Evolutionary conservation across 441 rosid species (phyloP).

Genomic region (Euphorbia celastroides): DNA sequence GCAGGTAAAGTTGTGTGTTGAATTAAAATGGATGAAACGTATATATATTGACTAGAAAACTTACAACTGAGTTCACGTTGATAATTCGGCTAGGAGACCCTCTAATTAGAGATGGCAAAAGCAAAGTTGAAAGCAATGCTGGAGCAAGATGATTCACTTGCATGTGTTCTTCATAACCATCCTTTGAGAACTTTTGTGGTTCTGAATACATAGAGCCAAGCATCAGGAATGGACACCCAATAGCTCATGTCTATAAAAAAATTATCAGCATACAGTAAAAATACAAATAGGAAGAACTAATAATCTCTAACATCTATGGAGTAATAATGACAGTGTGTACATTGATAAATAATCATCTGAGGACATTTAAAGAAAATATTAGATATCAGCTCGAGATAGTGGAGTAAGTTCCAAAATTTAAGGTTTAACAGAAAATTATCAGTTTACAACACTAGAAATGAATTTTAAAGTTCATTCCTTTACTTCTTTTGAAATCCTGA

Average conservation of each 20-base stretch:
- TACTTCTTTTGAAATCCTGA: not conserved
- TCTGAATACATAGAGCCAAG: conserved; percentile 35
- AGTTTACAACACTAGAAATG: not conserved
- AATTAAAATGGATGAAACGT: not conserved
- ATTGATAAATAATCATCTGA: not conserved
- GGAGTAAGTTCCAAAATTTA: not conserved
- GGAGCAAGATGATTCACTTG: conserved; percentile 99
- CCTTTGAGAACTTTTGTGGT: conserved; percentile 84
- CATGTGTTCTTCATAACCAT: conserved; percentile 92
- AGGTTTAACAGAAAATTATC: not conserved
- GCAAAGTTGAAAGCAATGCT: conserved; percentile 76
- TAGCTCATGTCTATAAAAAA: not conserved
- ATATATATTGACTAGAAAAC: conserved; percentile 24
- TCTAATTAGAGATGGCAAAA: conserved; percentile 85
- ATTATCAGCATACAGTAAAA: not conserved
- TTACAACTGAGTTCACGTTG: conserved; percentile 95
- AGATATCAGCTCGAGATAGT: not conserved
- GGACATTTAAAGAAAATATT: not conserved
- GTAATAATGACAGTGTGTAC: not conserved
- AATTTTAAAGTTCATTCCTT: not conserved
- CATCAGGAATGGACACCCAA: conserved; percentile 12
- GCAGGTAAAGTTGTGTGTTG: not conserved
- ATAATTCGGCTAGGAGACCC: conserved; percentile 94
- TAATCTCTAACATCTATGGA: not conserved
- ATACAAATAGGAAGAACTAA: not conserved